A percentile compares a stretch with the other conserved stretches of the same genome.
These are phyloP conservation scores for Vitis hybrid DNA, from an alignment of 177 flowering plant genomes.

Conservation along the genomic window DNA sequence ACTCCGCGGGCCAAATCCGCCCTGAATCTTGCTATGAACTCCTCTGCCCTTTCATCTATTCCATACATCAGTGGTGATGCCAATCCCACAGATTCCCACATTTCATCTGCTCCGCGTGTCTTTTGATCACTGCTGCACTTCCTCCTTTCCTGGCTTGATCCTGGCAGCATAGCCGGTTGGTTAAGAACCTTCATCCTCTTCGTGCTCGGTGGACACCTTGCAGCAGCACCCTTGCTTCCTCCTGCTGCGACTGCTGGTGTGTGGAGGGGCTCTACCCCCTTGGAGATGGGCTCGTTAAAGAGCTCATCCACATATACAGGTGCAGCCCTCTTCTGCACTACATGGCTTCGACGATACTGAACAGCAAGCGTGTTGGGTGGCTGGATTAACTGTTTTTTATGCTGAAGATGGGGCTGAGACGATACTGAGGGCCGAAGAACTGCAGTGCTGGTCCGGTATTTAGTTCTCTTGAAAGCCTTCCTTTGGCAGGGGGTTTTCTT, in stretches of 20 bases:
- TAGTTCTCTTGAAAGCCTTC: conserved; percentile 23
- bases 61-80: conserved; percentile 33
- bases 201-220: background rate
- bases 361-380: background rate
- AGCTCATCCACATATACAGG: conserved; percentile 44
- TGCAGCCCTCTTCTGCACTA: conserved; percentile 13
- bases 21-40: conserved; percentile 44
- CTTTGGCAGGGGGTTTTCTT: background rate
- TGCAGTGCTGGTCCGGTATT: background rate
- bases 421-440: background rate
- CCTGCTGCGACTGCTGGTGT: background rate
- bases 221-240: no score
- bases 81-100: conserved; percentile 31
- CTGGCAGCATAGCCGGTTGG: background rate
- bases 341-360: background rate
- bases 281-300: conserved; percentile 22
- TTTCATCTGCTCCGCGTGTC: conserved; percentile 17
- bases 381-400: background rate
- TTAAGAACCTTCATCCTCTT: background rate
- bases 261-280: background rate
- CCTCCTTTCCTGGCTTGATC: background rate
- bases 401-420: background rate
- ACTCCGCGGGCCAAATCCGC: conserved; percentile 31
- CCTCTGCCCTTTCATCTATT: conserved; percentile 63
- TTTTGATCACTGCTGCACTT: background rate